A percentile compares a stretch with the other conserved stretches of the same genome.
These are phyloP conservation scores for Didymella lethalis DNA, from an alignment of 2,329 filamentous ascomycete genomes.

Conservation along the genomic window DNA sequence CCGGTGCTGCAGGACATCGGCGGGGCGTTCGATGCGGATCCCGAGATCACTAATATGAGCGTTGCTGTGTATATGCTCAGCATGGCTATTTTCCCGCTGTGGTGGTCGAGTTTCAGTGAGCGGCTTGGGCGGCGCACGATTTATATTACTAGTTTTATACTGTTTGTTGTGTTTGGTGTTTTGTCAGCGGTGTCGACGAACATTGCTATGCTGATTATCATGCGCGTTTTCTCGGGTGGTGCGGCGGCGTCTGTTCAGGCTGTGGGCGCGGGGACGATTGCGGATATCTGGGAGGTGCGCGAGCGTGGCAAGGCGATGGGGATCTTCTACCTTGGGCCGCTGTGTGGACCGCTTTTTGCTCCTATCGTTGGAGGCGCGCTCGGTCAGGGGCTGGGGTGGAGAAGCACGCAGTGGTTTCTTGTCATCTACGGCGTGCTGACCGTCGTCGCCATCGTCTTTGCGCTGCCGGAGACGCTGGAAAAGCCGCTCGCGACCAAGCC, in stretches of 20 bases:
- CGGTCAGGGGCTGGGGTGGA: constrained; percentile 45
- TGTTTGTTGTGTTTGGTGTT: constrained; percentile 46
- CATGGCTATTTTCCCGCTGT: constrained; percentile 53
- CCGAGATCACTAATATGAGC: constrained; percentile 50
- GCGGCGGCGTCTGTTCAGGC: constrained; percentile 51
- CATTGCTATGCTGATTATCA: constrained; percentile 50
- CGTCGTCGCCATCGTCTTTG: constrained; percentile 44
- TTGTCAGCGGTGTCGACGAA: constrained; percentile 46
- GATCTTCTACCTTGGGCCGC: constrained; percentile 50
- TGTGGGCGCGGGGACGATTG: constrained; percentile 50
- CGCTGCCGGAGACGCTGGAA: constrained; percentile 46
- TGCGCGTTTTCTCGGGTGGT: constrained; percentile 48
- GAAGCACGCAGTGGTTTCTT: constrained; percentile 52
- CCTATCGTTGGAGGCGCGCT: constrained; percentile 52
- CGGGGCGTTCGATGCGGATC: constrained; percentile 40
- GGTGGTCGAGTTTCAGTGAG: constrained; percentile 53
- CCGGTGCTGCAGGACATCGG: constrained; percentile 55
- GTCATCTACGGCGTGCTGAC: constrained; percentile 49
- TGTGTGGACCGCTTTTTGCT: constrained; percentile 50
- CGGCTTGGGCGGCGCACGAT: constrained; percentile 48
- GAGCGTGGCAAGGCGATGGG: constrained; percentile 52
- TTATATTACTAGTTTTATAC: constrained; percentile 46
- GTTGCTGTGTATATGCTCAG: constrained; percentile 54
- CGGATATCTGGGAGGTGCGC: constrained; percentile 50
- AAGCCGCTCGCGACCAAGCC: constrained; percentile 20